A percentile compares a stretch with the other conserved stretches of the same genome.
phyloP scores from a whole-genome alignment of 208 protist genomes.

The Endotrypanum monterogeii region DNA sequence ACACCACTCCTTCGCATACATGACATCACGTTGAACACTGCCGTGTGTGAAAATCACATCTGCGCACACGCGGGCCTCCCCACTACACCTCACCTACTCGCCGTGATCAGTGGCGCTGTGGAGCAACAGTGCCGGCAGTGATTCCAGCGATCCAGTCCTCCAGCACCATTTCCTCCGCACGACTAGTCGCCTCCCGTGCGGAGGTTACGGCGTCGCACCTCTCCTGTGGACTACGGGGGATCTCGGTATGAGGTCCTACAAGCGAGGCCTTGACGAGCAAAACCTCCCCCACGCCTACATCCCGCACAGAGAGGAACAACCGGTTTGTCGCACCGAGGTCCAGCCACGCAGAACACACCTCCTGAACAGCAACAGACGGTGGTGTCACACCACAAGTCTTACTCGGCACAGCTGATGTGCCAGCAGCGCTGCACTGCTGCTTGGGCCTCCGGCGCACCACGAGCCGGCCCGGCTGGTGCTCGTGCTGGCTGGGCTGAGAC shows the following conservation, averaged over 20 bases:
- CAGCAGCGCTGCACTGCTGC: neutral
- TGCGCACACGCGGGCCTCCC: no score
- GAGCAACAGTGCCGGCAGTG: slow-evolving; percentile 10
- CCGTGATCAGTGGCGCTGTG: slow-evolving; percentile 1
- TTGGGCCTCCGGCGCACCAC: slow-evolving; percentile 27
- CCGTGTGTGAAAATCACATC: neutral
- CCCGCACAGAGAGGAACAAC: slow-evolving; percentile 41
- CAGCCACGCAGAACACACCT: slow-evolving; percentile 63
- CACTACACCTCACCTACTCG: no score
- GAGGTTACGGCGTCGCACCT: neutral
- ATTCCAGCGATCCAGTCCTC: slow-evolving; percentile 42
- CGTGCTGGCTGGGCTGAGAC: slow-evolving; percentile 25
- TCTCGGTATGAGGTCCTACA: slow-evolving; percentile 7
- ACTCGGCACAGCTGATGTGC: neutral
- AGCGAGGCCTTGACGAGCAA: slow-evolving; percentile 56
- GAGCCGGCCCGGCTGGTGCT: slow-evolving; percentile 12
- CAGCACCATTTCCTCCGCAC: slow-evolving; percentile 28
- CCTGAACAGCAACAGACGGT: slow-evolving; percentile 8
- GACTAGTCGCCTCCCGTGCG: neutral
- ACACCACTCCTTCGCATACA: neutral
- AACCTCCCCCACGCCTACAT: slow-evolving; percentile 63
- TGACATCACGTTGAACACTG: neutral
- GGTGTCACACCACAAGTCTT: neutral
- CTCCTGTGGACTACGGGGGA: slow-evolving; percentile 1
- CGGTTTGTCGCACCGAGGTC: slow-evolving; percentile 25